Evolutionary conservation across 306 rosid genomes (phyloP).

Genomic region (Prunus padus): DNA sequence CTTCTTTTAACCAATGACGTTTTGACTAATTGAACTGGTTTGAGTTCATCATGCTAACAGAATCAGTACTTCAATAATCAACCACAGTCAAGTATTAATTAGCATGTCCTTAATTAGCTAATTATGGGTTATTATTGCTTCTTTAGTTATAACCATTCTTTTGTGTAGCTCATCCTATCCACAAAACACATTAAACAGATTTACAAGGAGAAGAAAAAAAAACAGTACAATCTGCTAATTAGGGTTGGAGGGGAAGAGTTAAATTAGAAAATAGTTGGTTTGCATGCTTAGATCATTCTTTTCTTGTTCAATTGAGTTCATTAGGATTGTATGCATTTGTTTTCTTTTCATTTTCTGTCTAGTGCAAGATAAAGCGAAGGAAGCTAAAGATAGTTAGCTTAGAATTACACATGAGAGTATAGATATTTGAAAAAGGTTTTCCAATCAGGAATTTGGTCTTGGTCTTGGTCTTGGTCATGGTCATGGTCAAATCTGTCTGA

Average conservation of each 20-base stretch:
- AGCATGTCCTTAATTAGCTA: neutral
- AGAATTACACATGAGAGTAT: too few species aligned
- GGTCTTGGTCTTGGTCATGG: neutral
- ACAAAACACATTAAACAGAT: neutral
- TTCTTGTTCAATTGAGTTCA: too few species aligned
- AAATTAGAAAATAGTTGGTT: too few species aligned
- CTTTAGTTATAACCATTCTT: neutral
- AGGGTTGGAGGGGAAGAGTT: too few species aligned
- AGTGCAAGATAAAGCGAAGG: neutral
- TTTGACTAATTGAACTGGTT: neutral
- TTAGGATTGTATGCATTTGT: too few species aligned
- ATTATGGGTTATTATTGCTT: neutral
- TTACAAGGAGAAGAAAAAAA: neutral
- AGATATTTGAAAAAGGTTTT: slow-evolving; percentile 16
- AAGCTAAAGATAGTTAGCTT: neutral
- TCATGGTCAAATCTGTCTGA: slow-evolving; percentile 15
- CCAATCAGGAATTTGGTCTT: neutral
- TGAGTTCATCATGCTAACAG: neutral
- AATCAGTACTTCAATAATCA: neutral
- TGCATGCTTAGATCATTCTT: too few species aligned
- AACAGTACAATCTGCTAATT: too few species aligned
- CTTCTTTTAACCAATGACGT: neutral
- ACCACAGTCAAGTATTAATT: neutral
- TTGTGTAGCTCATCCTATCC: neutral
- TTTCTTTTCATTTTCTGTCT: neutral